Percentiles rank a stretch among this genome's conserved stretches.
phyloP scores from a whole-genome alignment of 768 basidiomycete genomes.

The Kwoniella heveanensis region DNA sequence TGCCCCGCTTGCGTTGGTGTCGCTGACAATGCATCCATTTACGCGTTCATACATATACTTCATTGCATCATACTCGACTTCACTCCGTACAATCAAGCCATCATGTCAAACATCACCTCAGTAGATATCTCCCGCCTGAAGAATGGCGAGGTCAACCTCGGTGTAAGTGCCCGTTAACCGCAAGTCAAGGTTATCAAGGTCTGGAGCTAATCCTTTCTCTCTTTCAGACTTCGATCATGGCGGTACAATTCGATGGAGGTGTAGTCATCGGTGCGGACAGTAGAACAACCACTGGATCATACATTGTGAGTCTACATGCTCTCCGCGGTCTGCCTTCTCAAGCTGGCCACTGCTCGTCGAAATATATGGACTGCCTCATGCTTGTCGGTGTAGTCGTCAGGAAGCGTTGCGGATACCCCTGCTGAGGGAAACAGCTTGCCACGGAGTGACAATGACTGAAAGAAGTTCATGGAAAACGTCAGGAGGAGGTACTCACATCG shows the following conservation, averaged over 20 bases:
- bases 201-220: too few species aligned
- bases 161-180: constrained; percentile 77
- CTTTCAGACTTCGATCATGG: constrained; percentile 99
- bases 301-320: constrained; percentile 84
- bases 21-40: background rate
- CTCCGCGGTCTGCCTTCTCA: too few species aligned
- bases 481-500: too few species aligned
- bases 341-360: too few species aligned
- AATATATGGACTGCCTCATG: too few species aligned
- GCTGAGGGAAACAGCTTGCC: too few species aligned
- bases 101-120: constrained; percentile 61
- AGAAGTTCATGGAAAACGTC: too few species aligned
- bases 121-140: constrained; percentile 88
- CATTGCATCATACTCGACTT: too few species aligned
- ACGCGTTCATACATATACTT: constrained; percentile 1
- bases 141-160: constrained; percentile 93
- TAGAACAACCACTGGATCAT: constrained; percentile 93
- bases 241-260: constrained; percentile 91
- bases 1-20: constrained; percentile 13
- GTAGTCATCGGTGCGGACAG: constrained; percentile 97
- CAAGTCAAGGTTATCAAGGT: background rate
- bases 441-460: too few species aligned
- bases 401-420: too few species aligned
- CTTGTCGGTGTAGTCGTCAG: too few species aligned
- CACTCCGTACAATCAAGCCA: constrained; percentile 14